Evolutionary conservation across 2,329 filamentous ascomycete species (phyloP).

Genomic region (Ilyonectria robusta): DNA sequence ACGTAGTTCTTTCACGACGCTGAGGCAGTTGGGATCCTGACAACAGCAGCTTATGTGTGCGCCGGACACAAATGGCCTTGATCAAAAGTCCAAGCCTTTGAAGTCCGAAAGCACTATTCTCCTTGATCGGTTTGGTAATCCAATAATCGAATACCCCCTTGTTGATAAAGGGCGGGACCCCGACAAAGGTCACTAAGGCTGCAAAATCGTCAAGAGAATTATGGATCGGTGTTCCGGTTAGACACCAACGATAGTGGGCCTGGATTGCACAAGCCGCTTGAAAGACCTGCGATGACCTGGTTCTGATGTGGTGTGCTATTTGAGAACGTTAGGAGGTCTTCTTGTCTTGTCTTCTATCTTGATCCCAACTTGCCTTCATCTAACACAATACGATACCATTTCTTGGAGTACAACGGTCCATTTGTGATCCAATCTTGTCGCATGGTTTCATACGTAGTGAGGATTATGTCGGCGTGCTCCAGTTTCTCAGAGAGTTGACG

Average conservation of each 20-base stretch:
- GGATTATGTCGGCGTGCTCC: slow-evolving; percentile 24
- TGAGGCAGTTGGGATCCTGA: neutral
- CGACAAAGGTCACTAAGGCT: slow-evolving; percentile 52
- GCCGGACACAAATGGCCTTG: slow-evolving; percentile 14
- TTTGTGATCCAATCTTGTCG: slow-evolving; percentile 41
- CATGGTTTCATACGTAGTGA: slow-evolving; percentile 56
- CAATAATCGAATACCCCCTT: slow-evolving; percentile 20
- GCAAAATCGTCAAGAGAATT: slow-evolving; percentile 58
- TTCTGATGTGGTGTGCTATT: slow-evolving; percentile 56
- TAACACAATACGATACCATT: slow-evolving; percentile 54
- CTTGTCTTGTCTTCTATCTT: neutral
- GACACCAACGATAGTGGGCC: slow-evolving; percentile 54
- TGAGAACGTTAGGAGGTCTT: neutral
- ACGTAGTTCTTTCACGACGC: neutral
- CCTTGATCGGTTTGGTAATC: slow-evolving; percentile 15
- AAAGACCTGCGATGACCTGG: slow-evolving; percentile 49
- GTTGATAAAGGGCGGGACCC: slow-evolving; percentile 39
- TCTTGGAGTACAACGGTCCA: slow-evolving; percentile 1
- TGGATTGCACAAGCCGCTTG: slow-evolving; percentile 40
- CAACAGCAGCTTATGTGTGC: neutral
- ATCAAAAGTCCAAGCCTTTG: neutral
- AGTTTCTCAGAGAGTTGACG: neutral
- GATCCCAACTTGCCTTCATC: slow-evolving; percentile 54
- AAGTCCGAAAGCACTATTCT: neutral
- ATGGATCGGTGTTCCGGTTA: slow-evolving; percentile 59